Percentiles rank a stretch among this genome's conserved stretches.
Conservation (phyloP, 2,329 filamentous ascomycete genomes). For the Hymenoscyphus fraxineus region DNA sequence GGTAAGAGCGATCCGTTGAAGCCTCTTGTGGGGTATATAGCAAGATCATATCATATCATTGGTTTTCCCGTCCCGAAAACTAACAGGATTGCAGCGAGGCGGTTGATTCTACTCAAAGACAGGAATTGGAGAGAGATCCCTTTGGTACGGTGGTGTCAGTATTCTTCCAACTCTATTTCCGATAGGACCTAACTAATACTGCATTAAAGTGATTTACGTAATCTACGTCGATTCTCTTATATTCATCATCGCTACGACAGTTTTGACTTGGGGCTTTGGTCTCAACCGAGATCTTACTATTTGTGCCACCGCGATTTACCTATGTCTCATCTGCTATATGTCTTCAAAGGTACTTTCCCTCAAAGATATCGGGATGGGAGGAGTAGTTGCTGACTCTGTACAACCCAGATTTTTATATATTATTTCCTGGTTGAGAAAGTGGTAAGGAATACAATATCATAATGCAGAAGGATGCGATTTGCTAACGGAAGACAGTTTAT, state of each 20-base stretch:
- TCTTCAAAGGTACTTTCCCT: conserved; percentile 10
- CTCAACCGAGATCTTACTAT: conserved; percentile 47
- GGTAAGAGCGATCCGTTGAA: conserved; percentile 14
- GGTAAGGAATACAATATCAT: conserved; percentile 44
- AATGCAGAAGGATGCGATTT: neutral
- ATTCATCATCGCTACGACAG: conserved; percentile 54
- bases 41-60: neutral
- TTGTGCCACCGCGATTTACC: conserved; percentile 55
- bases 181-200: conserved; percentile 5
- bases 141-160: conserved; percentile 23
- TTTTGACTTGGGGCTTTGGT: conserved; percentile 54
- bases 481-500: conserved; percentile 28
- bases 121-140: conserved; percentile 17
- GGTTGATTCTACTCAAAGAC: neutral
- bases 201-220: conserved; percentile 35
- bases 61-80: neutral
- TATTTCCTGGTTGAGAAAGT: conserved; percentile 62
- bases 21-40: too few species aligned
- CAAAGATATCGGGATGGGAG: neutral
- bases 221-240: conserved; percentile 58
- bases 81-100: conserved; percentile 7
- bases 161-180: neutral
- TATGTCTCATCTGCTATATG: conserved; percentile 40
- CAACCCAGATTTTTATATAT: conserved; percentile 46
- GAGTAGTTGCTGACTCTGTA: neutral